Percentiles rank a stretch among this genome's conserved stretches.
These are phyloP conservation scores for Sergeia podlipaevii DNA, from an alignment of 208 protist species.

Conservation along the genomic window DNA sequence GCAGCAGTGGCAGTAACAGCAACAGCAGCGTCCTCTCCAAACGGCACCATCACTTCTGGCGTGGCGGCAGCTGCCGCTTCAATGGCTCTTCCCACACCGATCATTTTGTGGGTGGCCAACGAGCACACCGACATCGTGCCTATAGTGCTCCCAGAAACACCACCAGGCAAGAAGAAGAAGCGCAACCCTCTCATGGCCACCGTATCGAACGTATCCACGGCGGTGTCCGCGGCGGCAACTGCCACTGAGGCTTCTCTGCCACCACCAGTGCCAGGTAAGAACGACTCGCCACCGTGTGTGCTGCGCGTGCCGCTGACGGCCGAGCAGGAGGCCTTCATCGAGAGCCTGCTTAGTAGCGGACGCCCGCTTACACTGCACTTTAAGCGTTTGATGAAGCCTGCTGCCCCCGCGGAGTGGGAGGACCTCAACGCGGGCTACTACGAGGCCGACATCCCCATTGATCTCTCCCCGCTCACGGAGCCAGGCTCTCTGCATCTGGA, in stretches of 20 bases:
- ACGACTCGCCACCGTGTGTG: conserved; percentile 58
- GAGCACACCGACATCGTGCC: conserved; percentile 8
- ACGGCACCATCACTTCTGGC: neutral
- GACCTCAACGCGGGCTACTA: conserved; percentile 75
- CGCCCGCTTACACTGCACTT: conserved; percentile 55
- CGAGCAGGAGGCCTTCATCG: conserved; percentile 39
- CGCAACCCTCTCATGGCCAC: neutral
- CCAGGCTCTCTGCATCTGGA: conserved; percentile 51
- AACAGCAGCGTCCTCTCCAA: neutral
- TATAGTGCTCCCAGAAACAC: conserved; percentile 11
- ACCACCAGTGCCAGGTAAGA: conserved; percentile 35
- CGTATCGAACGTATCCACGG: neutral
- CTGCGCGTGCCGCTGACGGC: conserved; percentile 67
- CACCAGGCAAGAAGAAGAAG: conserved; percentile 21
- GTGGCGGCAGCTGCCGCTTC: neutral
- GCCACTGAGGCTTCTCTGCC: conserved; percentile 16
- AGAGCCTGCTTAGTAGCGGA: conserved; percentile 33
- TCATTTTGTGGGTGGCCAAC: conserved; percentile 32
- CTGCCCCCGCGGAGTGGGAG: conserved; percentile 77
- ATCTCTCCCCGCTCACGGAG: conserved; percentile 40
- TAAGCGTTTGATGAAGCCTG: conserved; percentile 52
- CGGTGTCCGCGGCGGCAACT: neutral
- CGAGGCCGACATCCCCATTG: conserved; percentile 47
- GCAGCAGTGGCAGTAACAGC: neutral
- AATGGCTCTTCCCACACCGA: conserved; percentile 4